These are phyloP conservation scores for Mortierella claussenii DNA, from an alignment of 192 early-diverging fungal species.

Conservation along the genomic window DNA sequence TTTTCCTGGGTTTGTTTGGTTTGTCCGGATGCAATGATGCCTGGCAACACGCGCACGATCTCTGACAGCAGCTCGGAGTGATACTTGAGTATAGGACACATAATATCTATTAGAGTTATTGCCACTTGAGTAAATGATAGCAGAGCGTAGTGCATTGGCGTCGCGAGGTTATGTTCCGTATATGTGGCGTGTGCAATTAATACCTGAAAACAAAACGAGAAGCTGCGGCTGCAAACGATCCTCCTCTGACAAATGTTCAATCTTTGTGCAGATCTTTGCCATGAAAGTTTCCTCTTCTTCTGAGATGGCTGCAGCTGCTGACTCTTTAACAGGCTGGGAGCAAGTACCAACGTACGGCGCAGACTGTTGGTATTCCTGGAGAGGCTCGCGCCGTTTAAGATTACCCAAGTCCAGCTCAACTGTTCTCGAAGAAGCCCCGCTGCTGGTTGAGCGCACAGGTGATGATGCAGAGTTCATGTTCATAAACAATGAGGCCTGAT, in stretches of 20 bases:
- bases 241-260: conserved; percentile 14
- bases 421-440: too few species aligned
- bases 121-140: not conserved
- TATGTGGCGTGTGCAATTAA: too few species aligned
- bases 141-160: too few species aligned
- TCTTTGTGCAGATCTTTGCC: conserved; percentile 10
- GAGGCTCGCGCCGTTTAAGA: too few species aligned
- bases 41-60: conserved; percentile 23
- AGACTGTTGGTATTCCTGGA: not conserved
- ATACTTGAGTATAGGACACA: conserved; percentile 36
- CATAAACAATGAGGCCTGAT: too few species aligned
- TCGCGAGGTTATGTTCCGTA: not conserved
- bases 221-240: conserved; percentile 5
- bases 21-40: not conserved
- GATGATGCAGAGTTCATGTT: too few species aligned
- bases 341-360: not conserved
- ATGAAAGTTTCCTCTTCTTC: not conserved
- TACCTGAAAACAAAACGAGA: conserved; percentile 32
- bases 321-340: not conserved
- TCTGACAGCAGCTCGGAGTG: conserved; percentile 39
- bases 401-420: too few species aligned
- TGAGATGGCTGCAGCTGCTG: not conserved
- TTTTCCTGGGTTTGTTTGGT: not conserved
- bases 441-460: too few species aligned
- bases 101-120: conserved; percentile 12